A percentile compares a stretch with the other conserved stretches of the same genome.
Conservation (phyloP, 2,329 filamentous ascomycete genomes). For the Blastomyces gilchristii region DNA sequence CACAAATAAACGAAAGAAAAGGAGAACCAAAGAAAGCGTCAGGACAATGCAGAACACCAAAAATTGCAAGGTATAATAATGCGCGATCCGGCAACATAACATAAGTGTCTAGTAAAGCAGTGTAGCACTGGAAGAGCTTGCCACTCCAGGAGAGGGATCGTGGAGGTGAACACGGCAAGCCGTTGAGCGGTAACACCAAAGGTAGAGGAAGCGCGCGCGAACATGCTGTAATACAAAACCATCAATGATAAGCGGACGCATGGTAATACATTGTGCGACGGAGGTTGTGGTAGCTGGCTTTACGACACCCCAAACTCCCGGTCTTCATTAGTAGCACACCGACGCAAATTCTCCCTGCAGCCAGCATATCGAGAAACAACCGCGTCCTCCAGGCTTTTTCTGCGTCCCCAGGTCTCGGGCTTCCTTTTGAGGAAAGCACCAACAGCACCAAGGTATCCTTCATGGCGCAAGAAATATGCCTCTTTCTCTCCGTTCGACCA, state of each 20-base stretch:
- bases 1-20: neutral
- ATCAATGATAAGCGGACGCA: neutral
- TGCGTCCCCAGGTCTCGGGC: conserved; percentile 80
- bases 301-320: neutral
- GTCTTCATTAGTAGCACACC: neutral
- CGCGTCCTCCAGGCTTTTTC: conserved; percentile 59
- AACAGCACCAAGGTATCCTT: conserved; percentile 88
- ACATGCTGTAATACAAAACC: neutral
- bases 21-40: neutral
- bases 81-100: neutral
- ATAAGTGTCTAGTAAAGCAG: neutral
- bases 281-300: neutral
- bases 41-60: neutral
- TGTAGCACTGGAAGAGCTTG: neutral
- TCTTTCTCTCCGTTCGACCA: conserved; percentile 92
- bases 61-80: neutral
- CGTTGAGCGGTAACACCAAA: neutral
- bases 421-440: conserved; percentile 89
- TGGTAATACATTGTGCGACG: neutral
- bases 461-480: conserved; percentile 89
- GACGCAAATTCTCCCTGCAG: conserved; percentile 3
- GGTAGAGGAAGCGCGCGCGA: neutral
- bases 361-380: conserved; percentile 21
- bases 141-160: neutral
- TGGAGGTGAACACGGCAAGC: neutral